Percentiles rank a stretch among this genome's conserved stretches.
Conservation (phyloP, 1,284 basidiomycete genomes). For the Schizophyllum amplum region DNA sequence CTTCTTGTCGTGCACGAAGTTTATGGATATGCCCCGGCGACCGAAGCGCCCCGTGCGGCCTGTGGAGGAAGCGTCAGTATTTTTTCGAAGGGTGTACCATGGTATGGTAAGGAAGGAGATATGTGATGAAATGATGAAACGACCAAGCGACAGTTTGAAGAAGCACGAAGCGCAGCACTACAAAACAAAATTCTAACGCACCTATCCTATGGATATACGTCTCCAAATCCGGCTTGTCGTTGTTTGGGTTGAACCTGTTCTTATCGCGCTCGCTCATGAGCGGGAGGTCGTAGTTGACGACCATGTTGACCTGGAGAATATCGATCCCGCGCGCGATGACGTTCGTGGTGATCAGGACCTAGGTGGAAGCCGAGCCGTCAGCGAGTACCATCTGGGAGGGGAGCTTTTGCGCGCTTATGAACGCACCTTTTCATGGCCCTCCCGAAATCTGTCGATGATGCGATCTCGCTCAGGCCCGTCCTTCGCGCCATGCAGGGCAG, state of each 20-base stretch:
- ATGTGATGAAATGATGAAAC: no score
- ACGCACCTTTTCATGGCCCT: constrained; percentile 88
- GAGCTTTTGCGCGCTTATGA: background rate
- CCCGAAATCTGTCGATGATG: constrained; percentile 92
- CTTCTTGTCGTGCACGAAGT: constrained; percentile 85
- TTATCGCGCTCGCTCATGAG: constrained; percentile 65
- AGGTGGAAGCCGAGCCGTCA: background rate
- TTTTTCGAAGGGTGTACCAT: constrained; percentile 1
- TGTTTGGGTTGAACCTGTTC: constrained; percentile 18
- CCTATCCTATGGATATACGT: constrained; percentile 99
- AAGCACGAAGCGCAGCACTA: background rate
- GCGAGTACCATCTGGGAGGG: background rate
- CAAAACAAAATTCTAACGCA: constrained; percentile 27
- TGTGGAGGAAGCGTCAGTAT: constrained; percentile 21
- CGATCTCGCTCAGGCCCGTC: constrained; percentile 83
- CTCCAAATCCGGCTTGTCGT: constrained; percentile 79
- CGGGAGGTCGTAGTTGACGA: constrained; percentile 97
- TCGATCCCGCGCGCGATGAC: constrained; percentile 98
- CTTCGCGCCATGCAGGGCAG: constrained; percentile 93
- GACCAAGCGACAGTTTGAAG: background rate
- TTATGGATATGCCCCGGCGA: constrained; percentile 92
- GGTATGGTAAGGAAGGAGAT: no score
- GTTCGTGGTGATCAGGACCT: constrained; percentile 92
- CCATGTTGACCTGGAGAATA: constrained; percentile 98
- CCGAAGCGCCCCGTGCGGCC: constrained; percentile 95